Evolutionary conservation across 108 stramenopile genomes (phyloP).

Genomic region (Cyclotella kingstonii): DNA sequence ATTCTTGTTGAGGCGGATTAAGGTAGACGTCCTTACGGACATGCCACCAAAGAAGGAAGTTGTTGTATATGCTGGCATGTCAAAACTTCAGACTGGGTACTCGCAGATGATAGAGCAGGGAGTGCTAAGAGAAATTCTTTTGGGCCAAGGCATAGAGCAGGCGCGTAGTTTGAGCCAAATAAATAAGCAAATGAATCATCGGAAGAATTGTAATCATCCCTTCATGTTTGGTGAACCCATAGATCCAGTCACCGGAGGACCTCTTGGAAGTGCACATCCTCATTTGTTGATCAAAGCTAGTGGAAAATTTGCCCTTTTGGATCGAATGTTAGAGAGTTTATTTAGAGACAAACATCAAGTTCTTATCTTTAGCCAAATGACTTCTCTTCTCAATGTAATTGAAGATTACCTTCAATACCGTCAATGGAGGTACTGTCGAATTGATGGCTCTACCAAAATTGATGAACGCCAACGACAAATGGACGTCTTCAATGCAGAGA

Average conservation of each 20-base stretch:
- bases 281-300: conserved; percentile 86
- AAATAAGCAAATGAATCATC: conserved; percentile 94
- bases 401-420: conserved; percentile 92
- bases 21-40: conserved; percentile 88
- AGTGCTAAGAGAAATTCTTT: conserved; percentile 64
- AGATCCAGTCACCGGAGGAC: conserved; percentile 73
- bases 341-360: conserved; percentile 94
- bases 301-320: conserved; percentile 96
- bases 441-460: conserved; percentile 95
- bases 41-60: conserved; percentile 96
- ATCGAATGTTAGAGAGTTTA: conserved; percentile 92
- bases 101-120: conserved; percentile 84
- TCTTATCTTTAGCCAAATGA: conserved; percentile 99
- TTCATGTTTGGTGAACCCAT: conserved; percentile 96
- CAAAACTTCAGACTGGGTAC: conserved; percentile 82
- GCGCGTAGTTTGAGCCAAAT: conserved; percentile 82
- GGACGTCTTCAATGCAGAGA: conserved; percentile 92
- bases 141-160: conserved; percentile 70
- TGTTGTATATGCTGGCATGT: conserved; percentile 94
- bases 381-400: conserved; percentile 89
- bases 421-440: conserved; percentile 88
- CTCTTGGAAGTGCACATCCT: conserved; percentile 86
- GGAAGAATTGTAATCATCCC: conserved; percentile 96
- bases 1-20: conserved; percentile 93
- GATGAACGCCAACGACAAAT: conserved; percentile 93